phyloP scores from a whole-genome alignment of 768 basidiomycete genomes.

The Vishniacozyma victoriae region DNA sequence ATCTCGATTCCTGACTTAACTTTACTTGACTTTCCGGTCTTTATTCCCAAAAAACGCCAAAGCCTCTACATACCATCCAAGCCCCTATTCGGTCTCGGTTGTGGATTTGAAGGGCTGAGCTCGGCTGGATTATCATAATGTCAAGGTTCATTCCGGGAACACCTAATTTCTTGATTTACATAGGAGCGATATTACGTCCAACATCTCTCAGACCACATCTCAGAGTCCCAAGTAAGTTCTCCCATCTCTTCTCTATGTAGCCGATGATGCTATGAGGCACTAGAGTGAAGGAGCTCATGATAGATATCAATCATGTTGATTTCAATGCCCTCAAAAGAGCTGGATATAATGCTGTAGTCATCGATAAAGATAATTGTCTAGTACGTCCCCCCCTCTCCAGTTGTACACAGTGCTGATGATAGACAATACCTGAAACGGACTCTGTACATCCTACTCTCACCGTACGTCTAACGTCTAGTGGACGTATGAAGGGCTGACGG shows the following conservation, averaged over 20 bases:
- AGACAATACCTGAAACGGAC: constrained; percentile 81
- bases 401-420: neutral
- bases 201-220: constrained; percentile 29
- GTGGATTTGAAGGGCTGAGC: no score
- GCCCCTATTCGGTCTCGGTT: no score
- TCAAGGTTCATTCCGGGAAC: no score
- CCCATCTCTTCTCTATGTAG: neutral
- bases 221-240: constrained; percentile 31
- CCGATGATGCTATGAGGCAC: neutral
- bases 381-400: constrained; percentile 51
- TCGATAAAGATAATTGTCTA: constrained; percentile 97
- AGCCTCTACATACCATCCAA: no score
- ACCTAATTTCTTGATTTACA: constrained; percentile 33
- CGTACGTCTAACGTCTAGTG: no score
- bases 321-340: constrained; percentile 55
- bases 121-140: no score
- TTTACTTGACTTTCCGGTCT: no score
- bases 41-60: no score
- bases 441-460: constrained; percentile 63
- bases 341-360: constrained; percentile 82
- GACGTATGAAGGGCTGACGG: no score
- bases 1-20: no score
- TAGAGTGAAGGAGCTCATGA: neutral
- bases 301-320: constrained; percentile 41
- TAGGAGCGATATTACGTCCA: constrained; percentile 28